Conservation (phyloP, 75 land plant species). For the Cunninghamia lanceolata region DNA sequence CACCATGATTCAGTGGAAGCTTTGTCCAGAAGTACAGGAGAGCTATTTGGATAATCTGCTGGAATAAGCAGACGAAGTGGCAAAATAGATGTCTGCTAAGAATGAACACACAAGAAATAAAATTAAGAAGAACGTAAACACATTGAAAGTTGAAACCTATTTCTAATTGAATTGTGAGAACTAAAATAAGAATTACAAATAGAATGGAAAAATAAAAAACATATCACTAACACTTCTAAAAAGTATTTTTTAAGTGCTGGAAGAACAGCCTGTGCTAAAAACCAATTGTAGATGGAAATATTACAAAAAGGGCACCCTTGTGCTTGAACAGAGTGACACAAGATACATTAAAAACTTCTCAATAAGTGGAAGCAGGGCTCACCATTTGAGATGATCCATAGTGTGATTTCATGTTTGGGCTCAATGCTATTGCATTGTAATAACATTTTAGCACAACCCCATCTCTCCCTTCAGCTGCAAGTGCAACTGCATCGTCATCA, state of each 20-base stretch:
- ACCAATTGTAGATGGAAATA: neutral
- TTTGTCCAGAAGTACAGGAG: conserved; percentile 79
- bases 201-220: neutral
- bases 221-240: neutral
- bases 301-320: neutral
- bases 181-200: neutral
- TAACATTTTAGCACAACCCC: conserved; percentile 79
- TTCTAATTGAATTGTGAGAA: neutral
- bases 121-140: neutral
- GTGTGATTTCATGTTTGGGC: conserved; percentile 63
- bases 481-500: conserved; percentile 43
- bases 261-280: neutral
- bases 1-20: conserved; percentile 66
- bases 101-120: neutral
- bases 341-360: neutral
- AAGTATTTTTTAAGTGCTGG: neutral
- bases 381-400: conserved; percentile 66
- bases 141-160: neutral
- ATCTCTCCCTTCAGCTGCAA: conserved; percentile 56
- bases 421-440: conserved; percentile 77
- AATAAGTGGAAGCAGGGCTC: conserved; percentile 6
- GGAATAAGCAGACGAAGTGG: conserved; percentile 86
- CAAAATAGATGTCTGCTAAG: conserved; percentile 67
- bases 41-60: conserved; percentile 76
- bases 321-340: neutral